Evolutionary conservation across 352 stramenopile genomes (phyloP), one percentile per base, ranked within the genome.

Genomic region (Thalassiosira ordinaria): DNA sequence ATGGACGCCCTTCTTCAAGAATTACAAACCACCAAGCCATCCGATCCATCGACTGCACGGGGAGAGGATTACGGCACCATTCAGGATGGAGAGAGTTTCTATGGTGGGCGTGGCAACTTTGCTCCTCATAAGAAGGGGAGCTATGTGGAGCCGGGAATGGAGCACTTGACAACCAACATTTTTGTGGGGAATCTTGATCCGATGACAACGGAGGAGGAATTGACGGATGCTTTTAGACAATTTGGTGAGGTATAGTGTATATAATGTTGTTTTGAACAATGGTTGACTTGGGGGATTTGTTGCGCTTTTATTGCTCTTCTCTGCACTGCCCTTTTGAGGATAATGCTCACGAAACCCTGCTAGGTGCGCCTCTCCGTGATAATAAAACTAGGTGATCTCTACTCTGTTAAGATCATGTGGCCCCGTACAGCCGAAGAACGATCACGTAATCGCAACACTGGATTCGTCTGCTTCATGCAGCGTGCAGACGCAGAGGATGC

Each of bases 401-500:
- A 97, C 88, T 98, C 94, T 37, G 91, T 99, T 41, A 99, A 99
- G 82, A 97, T 99, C 80, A 99, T 99, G 97, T 99, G 96, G 96
- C 96, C 97, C n/a, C 91, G 97, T 26, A 98, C 93, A 0, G 91
- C 97, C 39, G 96, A 98, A 80, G 97, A 99, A 83, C 84, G 94
- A 53, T 80, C 84, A 16, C 92, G 96, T 35, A 94, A 92, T 52
- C 90, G 96, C 11, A 98, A 98, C 76, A 97, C 93, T 24, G 96
- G 95, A 27, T 99, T 99, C 89, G 96, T 99, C 24, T 98, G 94
- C 78, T 99, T 98, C 71, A 95, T 93, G 78, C 41, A 82, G 70
- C 74, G 94, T 11, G 52, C 64, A 56, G 85, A 91, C 67, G 85
- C 88, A 18, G 73, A 91, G 80, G 84, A 86, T 57, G 88, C 88